Base-by-base conservation (phyloP, 1,139 yeast genomes). In the Nakaseomyces kungkrabaensis region DNA sequence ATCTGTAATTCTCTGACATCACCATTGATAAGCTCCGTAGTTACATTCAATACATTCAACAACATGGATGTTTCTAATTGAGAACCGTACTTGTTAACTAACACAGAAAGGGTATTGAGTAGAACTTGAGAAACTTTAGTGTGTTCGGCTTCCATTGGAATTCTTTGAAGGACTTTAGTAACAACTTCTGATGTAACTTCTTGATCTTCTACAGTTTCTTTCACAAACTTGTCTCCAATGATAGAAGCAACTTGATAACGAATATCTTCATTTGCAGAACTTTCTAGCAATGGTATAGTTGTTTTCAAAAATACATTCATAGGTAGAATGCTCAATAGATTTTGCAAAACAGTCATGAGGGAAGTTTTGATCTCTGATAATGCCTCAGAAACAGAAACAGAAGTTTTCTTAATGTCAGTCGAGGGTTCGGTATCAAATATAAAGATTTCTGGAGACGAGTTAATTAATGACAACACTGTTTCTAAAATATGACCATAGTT, bases 311-410 rank as follows among this genome's bases (percentile, higher is more conserved):
- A 89, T 57, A 80, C 77, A 51, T 75, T 75, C 57, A 89, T 77
- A 31, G 97, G 97, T 51, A 90, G 72, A 54, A 88, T 72, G 52
- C 80, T 80, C 56, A 90, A 70, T 55, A 83, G 70, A 56, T 77
- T 77, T 43, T 81, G 78, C 56, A 90, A 72, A 48, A 86, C 68
- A 29, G 71, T 73, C 58, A 74, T 74, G 27, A 74, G 57, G 27
- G 60, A 61, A 9, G 65, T 53, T 45, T 69, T 63, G 4, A 59
- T 54, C 26, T 59, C 63, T 2, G 50, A 45, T 4, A 46, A 41
- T 31, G 36, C 33, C 26, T 43, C 43, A 25, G 32, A 36, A n/a
- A 48, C 29, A 11, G 31, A 33, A 4, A 24, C 24, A 10, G 31
- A 5, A 7, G 10, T n/a, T 8, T 32, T 43, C n/a, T 33, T 25